A percentile compares a stretch with the other conserved stretches of the same genome.
These are phyloP conservation scores for Colletotrichum lentis DNA, from an alignment of 2,329 filamentous ascomycete genomes.

Conservation along the genomic window DNA sequence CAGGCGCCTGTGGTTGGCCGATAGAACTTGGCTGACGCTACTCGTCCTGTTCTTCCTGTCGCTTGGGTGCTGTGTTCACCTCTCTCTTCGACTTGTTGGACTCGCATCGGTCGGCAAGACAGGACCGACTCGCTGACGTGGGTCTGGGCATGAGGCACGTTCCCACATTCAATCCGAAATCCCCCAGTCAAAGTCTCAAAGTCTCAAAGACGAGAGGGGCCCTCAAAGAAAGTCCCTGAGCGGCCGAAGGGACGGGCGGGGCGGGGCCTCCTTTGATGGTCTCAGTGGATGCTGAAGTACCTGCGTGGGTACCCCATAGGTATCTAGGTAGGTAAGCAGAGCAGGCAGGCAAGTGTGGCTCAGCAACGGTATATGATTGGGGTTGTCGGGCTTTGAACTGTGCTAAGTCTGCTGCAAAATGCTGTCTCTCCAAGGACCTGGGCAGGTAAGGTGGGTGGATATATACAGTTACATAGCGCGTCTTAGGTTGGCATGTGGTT, in stretches of 20 bases:
- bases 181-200: conserved; percentile 2
- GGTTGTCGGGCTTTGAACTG: conserved; percentile 9
- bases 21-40: conserved; percentile 29
- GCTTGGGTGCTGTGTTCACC: too few species aligned
- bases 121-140: conserved; percentile 19
- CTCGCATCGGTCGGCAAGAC: conserved; percentile 33
- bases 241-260: neutral
- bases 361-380: neutral
- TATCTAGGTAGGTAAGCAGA: too few species aligned
- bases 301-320: too few species aligned
- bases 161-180: conserved; percentile 27
- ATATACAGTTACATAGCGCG: too few species aligned
- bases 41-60: neutral
- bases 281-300: neutral
- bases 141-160: conserved; percentile 25
- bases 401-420: conserved; percentile 21
- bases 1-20: neutral
- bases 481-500: conserved; percentile 5
- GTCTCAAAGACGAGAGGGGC: neutral
- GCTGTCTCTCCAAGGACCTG: conserved; percentile 19
- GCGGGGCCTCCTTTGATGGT: neutral
- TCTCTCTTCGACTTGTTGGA: conserved; percentile 24
- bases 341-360: conserved; percentile 22
- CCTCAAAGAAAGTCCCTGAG: conserved; percentile 15
- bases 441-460: too few species aligned